Base-by-base conservation (phyloP, 2,329 filamentous ascomycete species). In the Septoria petroselini region DNA sequence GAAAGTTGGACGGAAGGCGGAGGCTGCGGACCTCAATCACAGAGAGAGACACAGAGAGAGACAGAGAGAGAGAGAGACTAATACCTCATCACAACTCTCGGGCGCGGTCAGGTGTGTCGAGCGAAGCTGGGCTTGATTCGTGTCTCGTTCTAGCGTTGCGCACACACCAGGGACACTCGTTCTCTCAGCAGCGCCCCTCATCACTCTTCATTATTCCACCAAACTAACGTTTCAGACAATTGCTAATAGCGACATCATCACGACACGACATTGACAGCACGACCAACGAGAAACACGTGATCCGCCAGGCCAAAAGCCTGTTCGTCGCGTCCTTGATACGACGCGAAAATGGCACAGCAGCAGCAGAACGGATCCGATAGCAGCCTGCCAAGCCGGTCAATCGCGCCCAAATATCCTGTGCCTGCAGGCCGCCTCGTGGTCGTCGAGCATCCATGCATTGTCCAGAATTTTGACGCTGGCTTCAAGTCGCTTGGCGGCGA, bases 381-480 rank as follows among this genome's bases (percentile, higher is more conserved):
- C 14, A 15, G 19, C 8, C 37, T n/a, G 38, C 37, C 49, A 19
- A 48, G 12, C 48, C 33, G 34, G 21, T 23, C 43, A 30, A 34
- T 46, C 34, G 48, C 53, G 17, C 45, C 50, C n/a, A 74, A 72
- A 63, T 78, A 78, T 61, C 52, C 62, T 7, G 71, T 85, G 31
- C 78, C 80, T 2, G 59, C 68, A 30, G 71, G 74, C 53, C 71
- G 74, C 43, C 71, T 86, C 40, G 74, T 84, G 46, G 77, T 76
- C 53, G 74, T 87, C 39, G 84, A 87, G 63, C 83, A 86, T 68
- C 84, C 84, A 44, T 82, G 80, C 63, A 76, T 85, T 46, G 70
- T 86, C 61, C 78, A 76, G 62, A 81, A 85, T 65, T 65, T 84
- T 49, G 79, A 84, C 62, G 82, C 78, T 62, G 83, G 76, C 52